Percentiles rank a stretch among this genome's conserved stretches.
Conservation (phyloP, 495 filamentous ascomycete genomes). For the Annulohypoxylon maeteangense region DNA sequence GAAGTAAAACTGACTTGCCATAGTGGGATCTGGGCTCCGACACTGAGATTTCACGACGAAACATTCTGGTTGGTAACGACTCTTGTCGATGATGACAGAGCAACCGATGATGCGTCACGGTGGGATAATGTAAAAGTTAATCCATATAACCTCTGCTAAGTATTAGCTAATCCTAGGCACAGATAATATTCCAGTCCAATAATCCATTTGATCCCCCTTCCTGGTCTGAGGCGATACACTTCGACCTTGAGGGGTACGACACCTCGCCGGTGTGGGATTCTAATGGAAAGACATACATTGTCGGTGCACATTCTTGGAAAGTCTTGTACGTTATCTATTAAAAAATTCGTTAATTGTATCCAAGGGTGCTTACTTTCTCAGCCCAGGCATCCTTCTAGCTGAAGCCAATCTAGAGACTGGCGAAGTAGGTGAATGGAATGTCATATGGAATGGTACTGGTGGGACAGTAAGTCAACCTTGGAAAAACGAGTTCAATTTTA, state of each 20-base stretch:
- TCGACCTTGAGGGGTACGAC: conserved; percentile 57
- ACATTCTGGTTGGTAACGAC: conserved; percentile 58
- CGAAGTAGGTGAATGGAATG: conserved; percentile 49
- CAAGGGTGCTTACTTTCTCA: conserved; percentile 12
- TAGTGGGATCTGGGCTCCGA: conserved; percentile 58
- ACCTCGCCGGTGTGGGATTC: conserved; percentile 62
- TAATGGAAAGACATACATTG: conserved; percentile 61
- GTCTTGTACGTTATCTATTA: conserved; percentile 46
- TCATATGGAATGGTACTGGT: conserved; percentile 58
- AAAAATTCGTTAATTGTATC: not conserved
- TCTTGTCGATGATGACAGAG: conserved; percentile 54
- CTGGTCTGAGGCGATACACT: conserved; percentile 55
- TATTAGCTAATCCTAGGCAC: not conserved
- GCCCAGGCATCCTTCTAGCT: conserved; percentile 53
- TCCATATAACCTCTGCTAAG: too few relatives aligned
- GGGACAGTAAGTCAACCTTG: conserved; percentile 40
- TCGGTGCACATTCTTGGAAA: conserved; percentile 55
- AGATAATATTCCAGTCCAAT: conserved; percentile 55
- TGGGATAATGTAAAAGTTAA: conserved; percentile 53
- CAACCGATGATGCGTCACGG: conserved; percentile 47
- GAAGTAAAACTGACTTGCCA: not conserved
- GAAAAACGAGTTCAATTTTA: not conserved
- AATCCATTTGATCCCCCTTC: conserved; percentile 48
- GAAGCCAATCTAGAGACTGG: conserved; percentile 54
- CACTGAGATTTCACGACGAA: conserved; percentile 51